Base-by-base conservation (phyloP, 2,329 filamentous ascomycete species). In the Plectosphaerella sp. region DNA sequence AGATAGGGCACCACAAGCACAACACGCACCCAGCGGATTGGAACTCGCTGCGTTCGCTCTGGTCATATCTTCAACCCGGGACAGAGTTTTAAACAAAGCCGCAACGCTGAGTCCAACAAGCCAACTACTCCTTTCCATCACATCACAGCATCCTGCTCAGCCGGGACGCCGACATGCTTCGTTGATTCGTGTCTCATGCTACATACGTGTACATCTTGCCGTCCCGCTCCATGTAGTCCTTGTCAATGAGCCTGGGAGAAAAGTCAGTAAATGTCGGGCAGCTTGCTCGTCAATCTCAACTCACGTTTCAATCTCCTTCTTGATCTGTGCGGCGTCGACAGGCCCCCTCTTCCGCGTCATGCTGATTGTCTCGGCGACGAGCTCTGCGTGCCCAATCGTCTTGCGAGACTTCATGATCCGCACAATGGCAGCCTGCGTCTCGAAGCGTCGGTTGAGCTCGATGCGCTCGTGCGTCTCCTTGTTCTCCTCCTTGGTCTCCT, bases 321-420 rank as follows among this genome's bases (percentile, higher is more conserved):
- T 99, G 59, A 99, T 97, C 57, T 94, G 91, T 2, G 78, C 77
- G 41, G 91, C 82, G 64, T 96, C 92, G 54, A 99, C 77, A 16
- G 89, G 90, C 14, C 94, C 95, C 51, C 94, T 80, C 59, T 82
- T 89, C 75, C 87, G 89, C 2, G 93, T 99, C 64, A 93, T 85
- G 61, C 87, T 89, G 64, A 99, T 97, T 16, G 96, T 91, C 73
- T 97, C 92, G 3, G 88, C 86, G 18, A 97, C 88, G 24, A 99
- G 74, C 67, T 96, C 88, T n/a, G 83, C 78, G 66, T 97, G 93
- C 5, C 82, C 84, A 71, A 97, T 92, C 9, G 73, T 82, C 81
- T 97, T 97, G 58, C 91, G 80, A 58, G 86, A 88, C 83, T 99
- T 99, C 89, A 99, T 92, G 64, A 99, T 96, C 16, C 94, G 78